Evolutionary conservation across 495 filamentous ascomycete species (phyloP).

Genomic region (Podospora sp.): DNA sequence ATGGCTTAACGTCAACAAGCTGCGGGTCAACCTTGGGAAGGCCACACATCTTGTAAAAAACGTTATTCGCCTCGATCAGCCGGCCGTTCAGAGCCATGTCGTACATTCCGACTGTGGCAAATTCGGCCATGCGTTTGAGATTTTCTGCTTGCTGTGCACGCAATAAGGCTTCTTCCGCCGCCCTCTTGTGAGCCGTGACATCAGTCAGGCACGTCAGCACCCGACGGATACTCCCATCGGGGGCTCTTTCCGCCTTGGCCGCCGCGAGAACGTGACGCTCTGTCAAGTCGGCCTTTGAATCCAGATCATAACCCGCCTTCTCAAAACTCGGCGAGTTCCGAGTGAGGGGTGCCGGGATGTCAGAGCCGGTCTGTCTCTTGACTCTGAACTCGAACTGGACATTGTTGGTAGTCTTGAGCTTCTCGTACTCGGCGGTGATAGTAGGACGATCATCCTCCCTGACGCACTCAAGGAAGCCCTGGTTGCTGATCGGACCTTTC

Average conservation of each 20-base stretch:
- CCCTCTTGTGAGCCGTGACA: constrained; percentile 46
- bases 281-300: constrained; percentile 32
- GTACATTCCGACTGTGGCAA: constrained; percentile 52
- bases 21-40: constrained; percentile 38
- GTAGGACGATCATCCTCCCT: constrained; percentile 43
- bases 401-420: constrained; percentile 36
- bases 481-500: constrained; percentile 30
- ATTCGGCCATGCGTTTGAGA: constrained; percentile 52
- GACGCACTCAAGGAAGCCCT: constrained; percentile 43
- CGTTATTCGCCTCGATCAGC: constrained; percentile 46
- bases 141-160: constrained; percentile 51
- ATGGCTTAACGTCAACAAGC: constrained; percentile 36
- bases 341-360: constrained; percentile 31
- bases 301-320: constrained; percentile 41
- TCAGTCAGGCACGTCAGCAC: constrained; percentile 51
- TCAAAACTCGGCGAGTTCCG: constrained; percentile 48
- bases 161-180: constrained; percentile 46
- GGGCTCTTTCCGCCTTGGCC: constrained; percentile 44
- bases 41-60: constrained; percentile 51
- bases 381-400: constrained; percentile 48
- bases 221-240: constrained; percentile 41
- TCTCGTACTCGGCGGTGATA: constrained; percentile 38
- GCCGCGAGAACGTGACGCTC: constrained; percentile 44
- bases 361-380: constrained; percentile 29
- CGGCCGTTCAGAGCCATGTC: constrained; percentile 49